These are phyloP conservation scores for Luvunga scandens DNA, from an alignment of 345 rosid species.

Conservation along the genomic window DNA sequence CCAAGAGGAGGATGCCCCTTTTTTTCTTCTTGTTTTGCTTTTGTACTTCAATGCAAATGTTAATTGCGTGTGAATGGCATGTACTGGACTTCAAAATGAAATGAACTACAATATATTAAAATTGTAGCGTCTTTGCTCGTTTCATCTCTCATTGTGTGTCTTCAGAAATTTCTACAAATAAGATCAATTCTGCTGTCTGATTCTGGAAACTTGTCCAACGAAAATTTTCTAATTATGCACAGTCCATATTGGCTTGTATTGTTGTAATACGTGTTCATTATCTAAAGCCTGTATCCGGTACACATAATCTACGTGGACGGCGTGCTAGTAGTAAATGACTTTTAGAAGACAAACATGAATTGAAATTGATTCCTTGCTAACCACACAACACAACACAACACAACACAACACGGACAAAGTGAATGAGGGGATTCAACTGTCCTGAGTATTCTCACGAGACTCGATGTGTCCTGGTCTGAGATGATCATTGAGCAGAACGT, in stretches of 20 bases:
- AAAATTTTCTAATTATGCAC: no score
- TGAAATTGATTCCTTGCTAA: no score
- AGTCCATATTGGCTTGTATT: no score
- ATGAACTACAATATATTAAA: not conserved
- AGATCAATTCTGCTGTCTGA: no score
- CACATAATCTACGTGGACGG: not conserved
- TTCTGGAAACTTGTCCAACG: no score
- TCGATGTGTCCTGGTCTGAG: no score
- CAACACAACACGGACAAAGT: not conserved
- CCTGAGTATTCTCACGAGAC: no score
- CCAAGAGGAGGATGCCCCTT: not conserved
- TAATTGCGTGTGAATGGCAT: not conserved
- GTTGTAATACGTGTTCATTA: not conserved
- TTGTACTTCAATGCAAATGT: not conserved
- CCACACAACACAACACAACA: not conserved
- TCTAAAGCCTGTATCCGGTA: not conserved
- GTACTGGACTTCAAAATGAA: not conserved
- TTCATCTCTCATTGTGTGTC: not conserved
- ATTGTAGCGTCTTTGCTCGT: not conserved
- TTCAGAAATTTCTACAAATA: no score
- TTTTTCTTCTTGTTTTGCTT: not conserved
- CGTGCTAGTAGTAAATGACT: not conserved
- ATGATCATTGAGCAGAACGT: not conserved
- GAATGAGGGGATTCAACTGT: not conserved
- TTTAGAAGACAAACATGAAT: not conserved